Evolutionary conservation across 805 yeast species (phyloP).

Genomic region (Lipomyces orientalis): DNA sequence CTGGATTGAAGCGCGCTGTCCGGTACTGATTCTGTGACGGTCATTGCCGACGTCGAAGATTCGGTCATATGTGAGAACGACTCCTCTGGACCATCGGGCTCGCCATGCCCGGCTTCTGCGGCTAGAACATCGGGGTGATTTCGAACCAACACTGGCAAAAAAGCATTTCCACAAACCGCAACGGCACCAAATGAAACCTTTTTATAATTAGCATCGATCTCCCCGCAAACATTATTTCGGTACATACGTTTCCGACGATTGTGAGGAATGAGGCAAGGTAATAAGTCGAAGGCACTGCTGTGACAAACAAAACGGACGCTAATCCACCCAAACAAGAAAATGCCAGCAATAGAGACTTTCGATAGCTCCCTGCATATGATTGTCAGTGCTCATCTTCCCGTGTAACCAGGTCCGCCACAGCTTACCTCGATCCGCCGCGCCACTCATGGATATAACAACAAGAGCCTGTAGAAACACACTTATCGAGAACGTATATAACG

Average conservation of each 20-base stretch:
- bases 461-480: conserved; percentile 77
- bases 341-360: conserved; percentile 59
- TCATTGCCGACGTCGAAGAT: conserved; percentile 13
- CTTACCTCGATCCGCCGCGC: conserved; percentile 64
- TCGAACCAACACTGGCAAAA: conserved; percentile 64
- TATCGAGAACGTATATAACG: conserved; percentile 72
- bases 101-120: not conserved
- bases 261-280: conserved; percentile 62
- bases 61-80: conserved; percentile 13
- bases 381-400: not conserved
- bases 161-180: conserved; percentile 79
- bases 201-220: not conserved
- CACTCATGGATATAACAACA: conserved; percentile 73
- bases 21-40: conserved; percentile 7
- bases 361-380: conserved; percentile 50
- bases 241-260: conserved; percentile 58
- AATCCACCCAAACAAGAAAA: conserved; percentile 67
- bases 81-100: not conserved
- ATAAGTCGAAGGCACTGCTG: conserved; percentile 51
- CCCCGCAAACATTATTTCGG: not conserved
- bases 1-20: not conserved
- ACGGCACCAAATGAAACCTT: conserved; percentile 72
- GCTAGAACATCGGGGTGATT: conserved; percentile 45
- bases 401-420: not conserved
- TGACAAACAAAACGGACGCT: conserved; percentile 55